Percentiles rank a stretch among this genome's conserved stretches.
phyloP scores from a whole-genome alignment of 768 basidiomycete genomes.

The Mycena albidolilacea region DNA sequence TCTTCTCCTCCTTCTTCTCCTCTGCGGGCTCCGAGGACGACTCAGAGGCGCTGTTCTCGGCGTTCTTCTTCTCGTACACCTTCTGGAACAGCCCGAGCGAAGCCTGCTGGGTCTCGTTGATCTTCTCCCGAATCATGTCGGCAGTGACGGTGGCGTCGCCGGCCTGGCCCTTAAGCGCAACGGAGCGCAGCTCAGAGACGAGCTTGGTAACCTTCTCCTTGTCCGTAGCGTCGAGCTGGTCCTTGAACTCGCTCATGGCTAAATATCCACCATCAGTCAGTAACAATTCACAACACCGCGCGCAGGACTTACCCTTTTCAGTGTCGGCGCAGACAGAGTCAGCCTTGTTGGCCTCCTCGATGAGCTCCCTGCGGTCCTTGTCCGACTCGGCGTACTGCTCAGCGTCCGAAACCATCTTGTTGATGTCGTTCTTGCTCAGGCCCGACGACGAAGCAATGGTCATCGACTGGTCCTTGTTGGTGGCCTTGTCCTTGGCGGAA shows the following conservation, averaged over 20 bases:
- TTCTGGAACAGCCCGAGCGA: constrained; percentile 98
- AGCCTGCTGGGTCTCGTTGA: constrained; percentile 94
- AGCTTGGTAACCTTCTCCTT: constrained; percentile 95
- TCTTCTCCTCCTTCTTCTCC: constrained; percentile 83
- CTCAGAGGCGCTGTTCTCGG: constrained; percentile 72
- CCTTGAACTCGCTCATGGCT: constrained; percentile 98
- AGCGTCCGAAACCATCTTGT: constrained; percentile 95
- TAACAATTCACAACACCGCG: background rate
- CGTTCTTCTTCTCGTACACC: constrained; percentile 94
- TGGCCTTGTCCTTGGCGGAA: constrained; percentile 95
- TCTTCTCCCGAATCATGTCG: constrained; percentile 92
- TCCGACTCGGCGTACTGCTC: constrained; percentile 96
- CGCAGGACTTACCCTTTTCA: constrained; percentile 81
- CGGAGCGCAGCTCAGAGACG: constrained; percentile 87
- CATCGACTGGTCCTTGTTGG: constrained; percentile 93
- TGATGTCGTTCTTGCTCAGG: constrained; percentile 96
- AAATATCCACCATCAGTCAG: constrained; percentile 30
- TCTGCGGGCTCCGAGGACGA: constrained; percentile 51
- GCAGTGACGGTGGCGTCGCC: constrained; percentile 87
- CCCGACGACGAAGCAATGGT: constrained; percentile 98
- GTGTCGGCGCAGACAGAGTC: constrained; percentile 96
- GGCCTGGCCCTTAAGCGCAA: constrained; percentile 91
- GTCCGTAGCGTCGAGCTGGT: constrained; percentile 93
- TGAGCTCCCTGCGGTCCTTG: constrained; percentile 87
- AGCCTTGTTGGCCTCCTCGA: constrained; percentile 97